Evolutionary conservation across 148 eudicot genomes (phyloP).

Genomic region (Rhododendron ferrugineum): DNA sequence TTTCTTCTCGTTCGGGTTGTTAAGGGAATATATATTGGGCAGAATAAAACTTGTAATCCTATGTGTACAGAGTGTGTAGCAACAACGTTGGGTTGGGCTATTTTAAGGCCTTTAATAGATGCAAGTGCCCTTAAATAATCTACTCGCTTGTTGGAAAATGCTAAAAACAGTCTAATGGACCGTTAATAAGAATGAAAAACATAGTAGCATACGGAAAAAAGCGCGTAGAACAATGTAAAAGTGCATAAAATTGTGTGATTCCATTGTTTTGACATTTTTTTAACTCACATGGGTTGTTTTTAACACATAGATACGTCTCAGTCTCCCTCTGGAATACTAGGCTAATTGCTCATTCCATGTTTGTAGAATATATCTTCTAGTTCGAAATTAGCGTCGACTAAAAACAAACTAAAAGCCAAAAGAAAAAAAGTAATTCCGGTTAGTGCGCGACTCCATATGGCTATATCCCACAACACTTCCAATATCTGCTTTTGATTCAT

Average conservation of each 20-base stretch:
- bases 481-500: too few relatives aligned
- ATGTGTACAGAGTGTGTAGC: not conserved
- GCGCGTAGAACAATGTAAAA: not conserved
- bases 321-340: not conserved
- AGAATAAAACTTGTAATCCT: not conserved
- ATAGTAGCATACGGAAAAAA: not conserved
- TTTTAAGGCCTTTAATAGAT: not conserved
- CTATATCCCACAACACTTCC: too few relatives aligned
- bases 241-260: not conserved
- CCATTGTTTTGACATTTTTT: not conserved
- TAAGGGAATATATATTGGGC: not conserved
- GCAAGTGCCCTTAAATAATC: not conserved
- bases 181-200: not conserved
- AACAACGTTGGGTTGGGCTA: not conserved
- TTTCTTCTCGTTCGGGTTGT: not conserved
- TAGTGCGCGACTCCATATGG: too few relatives aligned
- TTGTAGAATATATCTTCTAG: too few relatives aligned
- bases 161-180: not conserved
- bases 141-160: not conserved
- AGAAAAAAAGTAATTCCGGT: too few relatives aligned
- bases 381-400: too few relatives aligned
- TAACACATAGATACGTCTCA: not conserved
- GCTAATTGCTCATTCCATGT: not conserved
- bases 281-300: not conserved
- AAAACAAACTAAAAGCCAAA: too few relatives aligned